A percentile compares a stretch with the other conserved stretches of the same genome.
Evolutionary conservation across 1,284 basidiomycete species (phyloP).

Genomic region (Porodaedalea pini): DNA sequence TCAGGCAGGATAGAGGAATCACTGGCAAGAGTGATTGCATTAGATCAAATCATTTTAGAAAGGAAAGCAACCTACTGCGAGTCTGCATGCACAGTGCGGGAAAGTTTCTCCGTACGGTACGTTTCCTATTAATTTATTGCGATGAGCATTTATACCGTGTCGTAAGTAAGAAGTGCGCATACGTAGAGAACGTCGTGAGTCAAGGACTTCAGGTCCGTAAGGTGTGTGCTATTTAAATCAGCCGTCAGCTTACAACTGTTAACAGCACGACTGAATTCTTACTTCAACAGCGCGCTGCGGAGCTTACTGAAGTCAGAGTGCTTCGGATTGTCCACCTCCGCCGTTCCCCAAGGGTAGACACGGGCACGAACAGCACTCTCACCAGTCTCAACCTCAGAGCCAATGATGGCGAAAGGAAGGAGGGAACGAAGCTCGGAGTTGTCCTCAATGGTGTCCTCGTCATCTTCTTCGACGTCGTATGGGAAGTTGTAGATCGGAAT

Average conservation of each 20-base stretch:
- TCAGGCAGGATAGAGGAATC: slow-evolving; percentile 91
- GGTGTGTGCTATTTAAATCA: slow-evolving; percentile 67
- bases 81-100: slow-evolving; percentile 86
- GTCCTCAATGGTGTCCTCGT: slow-evolving; percentile 97
- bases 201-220: slow-evolving; percentile 91
- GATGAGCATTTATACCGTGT: slow-evolving; percentile 20
- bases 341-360: slow-evolving; percentile 97
- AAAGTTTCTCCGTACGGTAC: slow-evolving; percentile 98
- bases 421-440: slow-evolving; percentile 91
- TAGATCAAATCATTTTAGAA: slow-evolving; percentile 19
- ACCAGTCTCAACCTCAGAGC: slow-evolving; percentile 95
- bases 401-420: slow-evolving; percentile 96
- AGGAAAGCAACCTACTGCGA: slow-evolving; percentile 54
- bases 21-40: slow-evolving; percentile 35
- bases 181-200: slow-evolving; percentile 89
- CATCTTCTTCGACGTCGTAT: slow-evolving; percentile 98
- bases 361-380: slow-evolving; percentile 82
- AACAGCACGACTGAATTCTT: slow-evolving; percentile 25
- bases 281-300: slow-evolving; percentile 88
- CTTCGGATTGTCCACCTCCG: slow-evolving; percentile 97
- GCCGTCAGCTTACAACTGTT: background rate
- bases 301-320: slow-evolving; percentile 97
- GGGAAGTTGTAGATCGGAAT: slow-evolving; percentile 99
- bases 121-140: slow-evolving; percentile 59
- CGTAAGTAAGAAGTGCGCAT: background rate